These are phyloP conservation scores for Begonia loranthoides DNA, from an alignment of 306 rosid species.

Conservation along the genomic window DNA sequence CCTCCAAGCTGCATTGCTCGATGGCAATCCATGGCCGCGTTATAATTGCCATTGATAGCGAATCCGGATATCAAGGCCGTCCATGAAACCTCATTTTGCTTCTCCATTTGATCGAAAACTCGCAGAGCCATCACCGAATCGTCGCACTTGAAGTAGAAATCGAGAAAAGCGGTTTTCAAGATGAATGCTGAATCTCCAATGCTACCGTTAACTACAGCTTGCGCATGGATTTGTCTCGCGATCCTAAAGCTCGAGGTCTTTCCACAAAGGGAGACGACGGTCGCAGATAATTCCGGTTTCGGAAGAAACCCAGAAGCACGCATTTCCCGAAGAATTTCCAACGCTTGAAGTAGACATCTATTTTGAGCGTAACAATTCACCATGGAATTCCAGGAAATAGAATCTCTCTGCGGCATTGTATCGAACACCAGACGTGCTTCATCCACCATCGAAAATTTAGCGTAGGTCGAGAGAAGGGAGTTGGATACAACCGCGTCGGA, in stretches of 20 bases:
- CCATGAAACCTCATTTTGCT: constrained; percentile 60
- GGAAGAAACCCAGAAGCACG: constrained; percentile 23
- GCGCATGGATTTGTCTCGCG: constrained; percentile 44
- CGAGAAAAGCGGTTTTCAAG: constrained; percentile 44
- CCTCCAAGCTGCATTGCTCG: constrained; percentile 42
- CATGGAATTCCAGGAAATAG: constrained; percentile 47
- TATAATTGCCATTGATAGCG: constrained; percentile 16
- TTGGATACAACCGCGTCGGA: constrained; percentile 34
- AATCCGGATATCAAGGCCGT: constrained; percentile 54
- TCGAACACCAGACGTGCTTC: constrained; percentile 48
- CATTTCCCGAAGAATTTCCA: constrained; percentile 23
- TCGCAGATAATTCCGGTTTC: constrained; percentile 43
- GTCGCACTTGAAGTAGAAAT: constrained; percentile 39
- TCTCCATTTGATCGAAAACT: constrained; percentile 34
- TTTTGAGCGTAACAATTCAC: constrained; percentile 50
- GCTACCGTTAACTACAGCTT: constrained; percentile 30
- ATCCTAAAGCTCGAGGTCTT: constrained; percentile 19
- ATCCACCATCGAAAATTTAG: constrained; percentile 17
- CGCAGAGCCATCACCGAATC: constrained; percentile 27
- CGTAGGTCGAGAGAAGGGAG: constrained; percentile 47
- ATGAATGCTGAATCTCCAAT: constrained; percentile 22
- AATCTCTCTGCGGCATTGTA: constrained; percentile 36
- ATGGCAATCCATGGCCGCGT: constrained; percentile 25
- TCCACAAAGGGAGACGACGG: constrained; percentile 37
- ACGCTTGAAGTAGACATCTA: constrained; percentile 24